A percentile compares a stretch with the other conserved stretches of the same genome.
These are phyloP conservation scores for Sistotremastrum suecicum DNA, from an alignment of 768 basidiomycete genomes.

Conservation along the genomic window DNA sequence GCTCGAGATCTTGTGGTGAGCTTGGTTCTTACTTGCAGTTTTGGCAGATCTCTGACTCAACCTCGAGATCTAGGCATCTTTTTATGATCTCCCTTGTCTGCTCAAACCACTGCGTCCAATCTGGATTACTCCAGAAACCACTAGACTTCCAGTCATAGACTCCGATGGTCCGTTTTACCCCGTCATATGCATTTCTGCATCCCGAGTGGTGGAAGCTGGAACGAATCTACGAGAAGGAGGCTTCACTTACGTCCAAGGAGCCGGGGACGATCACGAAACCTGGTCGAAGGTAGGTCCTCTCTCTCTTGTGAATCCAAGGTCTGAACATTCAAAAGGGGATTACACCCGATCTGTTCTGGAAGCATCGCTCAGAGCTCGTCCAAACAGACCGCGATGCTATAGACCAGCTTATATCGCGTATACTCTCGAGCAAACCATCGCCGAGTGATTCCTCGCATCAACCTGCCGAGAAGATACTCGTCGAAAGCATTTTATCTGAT, in stretches of 20 bases:
- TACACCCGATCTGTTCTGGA: conserved; percentile 63
- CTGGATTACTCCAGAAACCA: conserved; percentile 73
- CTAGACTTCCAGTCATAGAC: conserved; percentile 28
- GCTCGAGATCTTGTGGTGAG: conserved; percentile 51
- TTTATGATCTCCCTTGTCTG: conserved; percentile 51
- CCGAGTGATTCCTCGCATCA: no score
- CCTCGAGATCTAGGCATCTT: conserved; percentile 38
- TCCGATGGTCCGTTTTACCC: conserved; percentile 36
- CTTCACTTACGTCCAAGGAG: conserved; percentile 84
- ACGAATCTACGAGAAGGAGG: conserved; percentile 49
- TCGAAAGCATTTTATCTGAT: conserved; percentile 7
- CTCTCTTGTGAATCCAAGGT: conserved; percentile 2
- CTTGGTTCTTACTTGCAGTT: conserved; percentile 1
- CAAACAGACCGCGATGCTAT: neutral
- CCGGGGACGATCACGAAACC: conserved; percentile 88
- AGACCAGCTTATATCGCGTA: no score
- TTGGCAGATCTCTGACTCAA: neutral
- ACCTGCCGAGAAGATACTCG: neutral
- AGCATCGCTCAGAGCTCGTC: conserved; percentile 21
- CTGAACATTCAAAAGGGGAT: conserved; percentile 38
- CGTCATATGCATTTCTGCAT: conserved; percentile 78
- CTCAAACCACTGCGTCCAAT: conserved; percentile 62
- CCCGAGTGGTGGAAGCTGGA: conserved; percentile 48
- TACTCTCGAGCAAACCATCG: no score
- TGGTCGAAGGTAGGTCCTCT: conserved; percentile 55